phyloP scores from a whole-genome alignment of 768 basidiomycete genomes.

The Trametes punicea region DNA sequence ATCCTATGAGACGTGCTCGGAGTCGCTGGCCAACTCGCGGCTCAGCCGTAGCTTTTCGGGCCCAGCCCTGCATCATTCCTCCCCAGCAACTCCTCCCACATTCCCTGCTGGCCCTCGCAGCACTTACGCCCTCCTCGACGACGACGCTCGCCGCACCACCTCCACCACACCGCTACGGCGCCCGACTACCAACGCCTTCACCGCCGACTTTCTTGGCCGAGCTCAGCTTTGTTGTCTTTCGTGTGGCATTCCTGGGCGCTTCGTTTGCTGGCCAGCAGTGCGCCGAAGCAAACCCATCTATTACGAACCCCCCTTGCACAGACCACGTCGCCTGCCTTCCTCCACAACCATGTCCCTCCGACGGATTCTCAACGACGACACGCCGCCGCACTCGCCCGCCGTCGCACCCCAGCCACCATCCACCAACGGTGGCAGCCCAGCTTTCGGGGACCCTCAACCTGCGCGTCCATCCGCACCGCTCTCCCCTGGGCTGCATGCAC shows the following conservation, averaged over 20 bases:
- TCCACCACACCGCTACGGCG: background rate
- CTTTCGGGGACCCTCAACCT: slow-evolving; percentile 15
- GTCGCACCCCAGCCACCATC: slow-evolving; percentile 35
- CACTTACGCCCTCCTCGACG: background rate
- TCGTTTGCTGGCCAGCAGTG: slow-evolving; percentile 19
- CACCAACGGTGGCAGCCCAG: slow-evolving; percentile 23
- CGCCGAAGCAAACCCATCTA: slow-evolving; percentile 21
- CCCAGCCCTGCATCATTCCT: slow-evolving; percentile 22
- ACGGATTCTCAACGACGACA: slow-evolving; percentile 75
- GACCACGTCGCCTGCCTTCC: slow-evolving; percentile 13
- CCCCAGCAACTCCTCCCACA: slow-evolving; percentile 14
- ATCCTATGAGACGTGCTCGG: slow-evolving; percentile 25
- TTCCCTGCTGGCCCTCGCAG: slow-evolving; percentile 1
- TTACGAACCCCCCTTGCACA: slow-evolving; percentile 11
- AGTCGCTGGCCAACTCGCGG: slow-evolving; percentile 24
- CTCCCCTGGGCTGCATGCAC: slow-evolving; percentile 16
- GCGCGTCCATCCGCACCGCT: slow-evolving; percentile 23
- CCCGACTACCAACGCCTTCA: slow-evolving; percentile 7
- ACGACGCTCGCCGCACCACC: background rate
- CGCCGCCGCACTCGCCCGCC: slow-evolving; percentile 24
- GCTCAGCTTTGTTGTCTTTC: slow-evolving; percentile 16
- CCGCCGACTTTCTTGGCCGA: background rate
- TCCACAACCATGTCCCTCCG: slow-evolving; percentile 63
- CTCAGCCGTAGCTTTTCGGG: slow-evolving; percentile 24
- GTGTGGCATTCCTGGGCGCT: slow-evolving; percentile 21